phyloP scores from a whole-genome alignment of 306 rosid species.

The Sphenostylis stenocarpa region DNA sequence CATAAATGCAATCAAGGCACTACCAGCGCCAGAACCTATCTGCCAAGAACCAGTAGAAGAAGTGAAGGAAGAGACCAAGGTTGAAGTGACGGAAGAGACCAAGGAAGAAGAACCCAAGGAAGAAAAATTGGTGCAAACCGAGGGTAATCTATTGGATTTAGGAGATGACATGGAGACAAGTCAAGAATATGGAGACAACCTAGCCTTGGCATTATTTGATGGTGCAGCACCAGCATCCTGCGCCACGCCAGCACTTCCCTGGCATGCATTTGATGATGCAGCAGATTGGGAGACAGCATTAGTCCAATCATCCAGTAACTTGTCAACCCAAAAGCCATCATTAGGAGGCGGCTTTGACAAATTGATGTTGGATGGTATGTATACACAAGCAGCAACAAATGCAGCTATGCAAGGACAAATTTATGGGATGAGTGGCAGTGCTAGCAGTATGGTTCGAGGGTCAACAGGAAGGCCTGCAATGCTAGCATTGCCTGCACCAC shows the following conservation, averaged over 20 bases:
- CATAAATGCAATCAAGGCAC: slow-evolving; percentile 58
- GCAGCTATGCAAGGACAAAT: slow-evolving; percentile 42
- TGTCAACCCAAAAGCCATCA: slow-evolving; percentile 46
- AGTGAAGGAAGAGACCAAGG: slow-evolving; percentile 27
- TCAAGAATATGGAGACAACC: slow-evolving; percentile 43
- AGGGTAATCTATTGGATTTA: slow-evolving; percentile 63
- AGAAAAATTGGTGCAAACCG: slow-evolving; percentile 31
- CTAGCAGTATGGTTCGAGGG: slow-evolving; percentile 67
- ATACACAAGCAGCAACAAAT: slow-evolving; percentile 40
- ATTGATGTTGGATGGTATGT: slow-evolving; percentile 77
- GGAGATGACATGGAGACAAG: slow-evolving; percentile 37
- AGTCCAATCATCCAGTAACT: slow-evolving; percentile 63
- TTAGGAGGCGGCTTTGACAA: slow-evolving; percentile 76
- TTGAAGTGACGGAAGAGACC: no score
- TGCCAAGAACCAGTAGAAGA: slow-evolving; percentile 22
- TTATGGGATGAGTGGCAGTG: slow-evolving; percentile 63
- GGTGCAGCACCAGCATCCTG: slow-evolving; percentile 25
- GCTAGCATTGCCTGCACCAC: slow-evolving; percentile 85
- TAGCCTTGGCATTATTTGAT: slow-evolving; percentile 84
- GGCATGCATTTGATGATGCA: slow-evolving; percentile 66
- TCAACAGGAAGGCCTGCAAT: slow-evolving; percentile 55
- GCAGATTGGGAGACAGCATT: slow-evolving; percentile 81
- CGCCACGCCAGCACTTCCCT: slow-evolving; percentile 40
- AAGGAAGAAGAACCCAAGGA: slow-evolving; percentile 29
- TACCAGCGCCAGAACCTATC: slow-evolving; percentile 68